Evolutionary conservation across 2,329 filamentous ascomycete genomes (phyloP).

Genomic region (Coniochaeta hoffmannii): DNA sequence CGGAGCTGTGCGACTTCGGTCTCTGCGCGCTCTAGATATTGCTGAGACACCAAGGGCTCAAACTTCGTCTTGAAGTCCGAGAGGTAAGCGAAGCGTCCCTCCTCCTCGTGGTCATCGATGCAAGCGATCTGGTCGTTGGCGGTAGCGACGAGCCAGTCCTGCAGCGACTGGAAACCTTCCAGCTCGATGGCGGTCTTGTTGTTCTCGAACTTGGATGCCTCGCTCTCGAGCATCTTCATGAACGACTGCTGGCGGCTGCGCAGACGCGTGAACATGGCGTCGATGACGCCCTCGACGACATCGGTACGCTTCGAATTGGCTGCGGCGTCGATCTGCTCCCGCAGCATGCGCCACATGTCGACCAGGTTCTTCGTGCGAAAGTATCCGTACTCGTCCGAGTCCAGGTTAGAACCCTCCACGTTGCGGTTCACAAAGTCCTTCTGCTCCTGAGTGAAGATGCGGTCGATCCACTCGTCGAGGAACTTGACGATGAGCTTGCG

Average conservation of each 20-base stretch:
- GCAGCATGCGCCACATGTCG: slow-evolving; percentile 95
- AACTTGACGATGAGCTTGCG: slow-evolving; percentile 90
- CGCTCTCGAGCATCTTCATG: slow-evolving; percentile 82
- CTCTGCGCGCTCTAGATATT: slow-evolving; percentile 69
- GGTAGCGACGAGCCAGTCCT: slow-evolving; percentile 94
- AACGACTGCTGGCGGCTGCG: slow-evolving; percentile 76
- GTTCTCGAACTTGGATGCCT: slow-evolving; percentile 65
- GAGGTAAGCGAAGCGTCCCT: slow-evolving; percentile 70
- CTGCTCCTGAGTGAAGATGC: slow-evolving; percentile 77
- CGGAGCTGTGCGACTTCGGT: slow-evolving; percentile 67
- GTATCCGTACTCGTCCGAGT: slow-evolving; percentile 81
- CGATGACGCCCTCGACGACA: slow-evolving; percentile 89
- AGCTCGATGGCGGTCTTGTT: slow-evolving; percentile 41
- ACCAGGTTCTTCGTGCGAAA: slow-evolving; percentile 88
- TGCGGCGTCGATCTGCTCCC: slow-evolving; percentile 83
- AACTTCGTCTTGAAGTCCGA: slow-evolving; percentile 80
- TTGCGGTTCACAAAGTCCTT: slow-evolving; percentile 74
- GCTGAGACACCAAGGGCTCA: slow-evolving; percentile 69
- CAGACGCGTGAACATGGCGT: slow-evolving; percentile 88
- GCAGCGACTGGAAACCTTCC: slow-evolving; percentile 68
- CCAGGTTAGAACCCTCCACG: slow-evolving; percentile 66
- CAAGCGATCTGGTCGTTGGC: slow-evolving; percentile 98
- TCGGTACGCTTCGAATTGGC: slow-evolving; percentile 79
- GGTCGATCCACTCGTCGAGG: slow-evolving; percentile 95
- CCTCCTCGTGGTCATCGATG: slow-evolving; percentile 84